phyloP scores from a whole-genome alignment of 352 stramenopile species.

The Phytophthora cryptogea region DNA sequence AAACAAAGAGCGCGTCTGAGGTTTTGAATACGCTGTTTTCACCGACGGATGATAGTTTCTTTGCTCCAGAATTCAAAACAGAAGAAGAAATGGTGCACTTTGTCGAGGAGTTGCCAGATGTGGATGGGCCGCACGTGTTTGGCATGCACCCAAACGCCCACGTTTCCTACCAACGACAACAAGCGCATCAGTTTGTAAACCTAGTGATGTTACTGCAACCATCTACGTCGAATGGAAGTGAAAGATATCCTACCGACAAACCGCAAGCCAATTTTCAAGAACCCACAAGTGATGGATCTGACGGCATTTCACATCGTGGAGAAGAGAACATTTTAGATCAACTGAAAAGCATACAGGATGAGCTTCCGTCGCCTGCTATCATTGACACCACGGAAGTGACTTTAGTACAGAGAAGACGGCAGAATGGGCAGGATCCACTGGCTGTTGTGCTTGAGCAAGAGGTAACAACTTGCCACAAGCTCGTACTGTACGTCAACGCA shows the following conservation, averaged over 20 bases:
- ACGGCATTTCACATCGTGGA: neutral
- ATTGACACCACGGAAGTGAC: conserved; percentile 13
- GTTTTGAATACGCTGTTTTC: conserved; percentile 18
- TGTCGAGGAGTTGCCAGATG: conserved; percentile 48
- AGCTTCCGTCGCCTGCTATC: conserved; percentile 15
- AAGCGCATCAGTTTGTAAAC: conserved; percentile 46
- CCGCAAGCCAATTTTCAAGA: neutral
- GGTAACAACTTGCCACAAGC: conserved; percentile 47
- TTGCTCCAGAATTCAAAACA: conserved; percentile 43
- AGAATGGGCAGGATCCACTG: conserved; percentile 49
- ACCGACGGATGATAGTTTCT: conserved; percentile 42
- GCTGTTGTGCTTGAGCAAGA: conserved; percentile 72
- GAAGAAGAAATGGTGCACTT: conserved; percentile 49
- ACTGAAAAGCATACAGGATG: conserved; percentile 29
- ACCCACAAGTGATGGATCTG: neutral
- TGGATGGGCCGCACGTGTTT: conserved; percentile 75
- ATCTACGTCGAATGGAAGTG: neutral
- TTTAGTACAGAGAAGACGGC: neutral
- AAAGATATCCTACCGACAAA: neutral
- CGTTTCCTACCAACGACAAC: conserved; percentile 64
- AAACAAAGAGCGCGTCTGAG: conserved; percentile 10
- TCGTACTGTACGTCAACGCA: conserved; percentile 47
- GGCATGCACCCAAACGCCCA: conserved; percentile 85
- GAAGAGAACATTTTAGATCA: conserved; percentile 26
- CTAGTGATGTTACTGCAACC: conserved; percentile 49